These are phyloP conservation scores for Ascodesmis nigricans DNA, from an alignment of 495 filamentous ascomycete species.

Conservation along the genomic window DNA sequence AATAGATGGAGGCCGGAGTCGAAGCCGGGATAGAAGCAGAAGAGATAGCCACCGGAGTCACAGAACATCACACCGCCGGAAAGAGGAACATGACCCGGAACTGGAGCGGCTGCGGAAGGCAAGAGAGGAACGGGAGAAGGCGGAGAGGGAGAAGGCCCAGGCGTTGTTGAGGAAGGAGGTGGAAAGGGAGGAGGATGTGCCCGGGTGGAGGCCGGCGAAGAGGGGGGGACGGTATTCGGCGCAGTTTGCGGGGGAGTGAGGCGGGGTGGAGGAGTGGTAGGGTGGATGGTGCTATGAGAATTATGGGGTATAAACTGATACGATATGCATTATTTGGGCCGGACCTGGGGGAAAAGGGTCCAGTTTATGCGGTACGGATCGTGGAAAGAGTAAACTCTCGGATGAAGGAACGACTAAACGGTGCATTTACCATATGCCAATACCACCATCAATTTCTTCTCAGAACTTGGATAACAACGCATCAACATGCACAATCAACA, in stretches of 20 bases:
- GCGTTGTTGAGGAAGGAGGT: conserved; percentile 11
- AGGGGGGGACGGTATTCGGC: conserved; percentile 19
- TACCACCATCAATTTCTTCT: no score
- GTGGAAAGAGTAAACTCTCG: no score
- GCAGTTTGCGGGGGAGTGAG: conserved; percentile 12
- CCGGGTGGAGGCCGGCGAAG: conserved; percentile 14
- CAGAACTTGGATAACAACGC: no score
- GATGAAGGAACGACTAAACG: no score
- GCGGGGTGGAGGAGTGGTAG: no score
- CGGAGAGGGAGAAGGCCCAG: conserved; percentile 11
- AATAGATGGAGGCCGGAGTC: conserved; percentile 6
- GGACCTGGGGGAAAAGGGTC: no score
- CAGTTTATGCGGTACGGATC: no score
- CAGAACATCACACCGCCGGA: not conserved
- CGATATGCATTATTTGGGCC: no score
- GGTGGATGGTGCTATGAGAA: no score
- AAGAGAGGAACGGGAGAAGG: conserved; percentile 9
- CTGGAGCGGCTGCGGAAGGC: conserved; percentile 1
- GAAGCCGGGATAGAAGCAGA: conserved; percentile 1
- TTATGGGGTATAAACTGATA: no score
- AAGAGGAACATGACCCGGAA: not conserved
- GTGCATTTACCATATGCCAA: no score
- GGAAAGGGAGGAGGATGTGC: conserved; percentile 11
- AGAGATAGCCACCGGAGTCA: not conserved
- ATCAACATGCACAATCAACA: no score